Percentiles rank a stretch among this genome's conserved stretches.
These are phyloP conservation scores for Zygotorulaspora danielsina DNA, from an alignment of 805 yeast genomes.

Conservation along the genomic window DNA sequence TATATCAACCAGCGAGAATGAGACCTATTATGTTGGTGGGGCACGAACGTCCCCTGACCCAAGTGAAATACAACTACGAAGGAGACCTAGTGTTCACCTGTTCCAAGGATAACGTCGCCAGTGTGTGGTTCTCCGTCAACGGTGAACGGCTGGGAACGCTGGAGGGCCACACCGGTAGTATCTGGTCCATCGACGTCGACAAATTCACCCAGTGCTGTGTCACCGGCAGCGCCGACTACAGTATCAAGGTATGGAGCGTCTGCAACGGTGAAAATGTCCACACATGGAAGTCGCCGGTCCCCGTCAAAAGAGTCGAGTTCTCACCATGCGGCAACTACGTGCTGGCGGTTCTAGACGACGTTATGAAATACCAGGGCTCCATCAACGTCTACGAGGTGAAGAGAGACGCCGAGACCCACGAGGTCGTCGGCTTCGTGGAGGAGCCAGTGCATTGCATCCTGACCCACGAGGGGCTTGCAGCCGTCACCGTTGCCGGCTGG, in stretches of 20 bases:
- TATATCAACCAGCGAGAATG: slow-evolving; percentile 35
- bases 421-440: slow-evolving; percentile 37
- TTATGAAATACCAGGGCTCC: slow-evolving; percentile 83
- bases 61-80: slow-evolving; percentile 90
- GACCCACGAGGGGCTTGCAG: slow-evolving; percentile 56
- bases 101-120: slow-evolving; percentile 84
- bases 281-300: slow-evolving; percentile 72
- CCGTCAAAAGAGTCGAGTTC: slow-evolving; percentile 89
- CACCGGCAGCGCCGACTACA: slow-evolving; percentile 89
- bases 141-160: slow-evolving; percentile 97
- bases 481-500: slow-evolving; percentile 84
- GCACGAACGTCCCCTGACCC: slow-evolving; percentile 96
- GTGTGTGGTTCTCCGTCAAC: slow-evolving; percentile 90
- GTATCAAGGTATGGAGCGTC: slow-evolving; percentile 80
- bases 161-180: slow-evolving; percentile 85
- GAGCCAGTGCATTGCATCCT: slow-evolving; percentile 58
- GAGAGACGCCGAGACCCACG: slow-evolving; percentile 36
- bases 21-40: slow-evolving; percentile 78
- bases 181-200: slow-evolving; percentile 91
- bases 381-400: slow-evolving; percentile 63
- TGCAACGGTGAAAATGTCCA: slow-evolving; percentile 69
- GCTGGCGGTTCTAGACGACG: slow-evolving; percentile 80
- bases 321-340: slow-evolving; percentile 65
- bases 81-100: slow-evolving; percentile 92
- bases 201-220: slow-evolving; percentile 59